Conservation (phyloP, 2,329 filamentous ascomycete species). For the Ophiosphaerella herpotricha region DNA sequence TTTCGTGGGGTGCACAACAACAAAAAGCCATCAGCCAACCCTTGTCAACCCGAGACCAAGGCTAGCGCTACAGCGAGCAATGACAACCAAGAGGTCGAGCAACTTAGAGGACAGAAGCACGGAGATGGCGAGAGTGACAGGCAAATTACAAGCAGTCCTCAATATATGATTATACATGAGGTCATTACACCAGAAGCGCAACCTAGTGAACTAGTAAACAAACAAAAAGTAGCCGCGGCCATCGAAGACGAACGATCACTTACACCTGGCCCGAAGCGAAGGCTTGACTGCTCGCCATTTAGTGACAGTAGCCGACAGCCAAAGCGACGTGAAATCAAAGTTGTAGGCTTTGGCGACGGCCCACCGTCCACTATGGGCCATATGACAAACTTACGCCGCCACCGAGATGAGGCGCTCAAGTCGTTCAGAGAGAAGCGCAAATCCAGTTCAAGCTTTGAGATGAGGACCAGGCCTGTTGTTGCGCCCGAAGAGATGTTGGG, state of each 20-base stretch:
- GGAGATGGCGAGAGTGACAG: too few relatives aligned
- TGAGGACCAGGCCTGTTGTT: conserved; percentile 2
- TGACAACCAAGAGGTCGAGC: too few relatives aligned
- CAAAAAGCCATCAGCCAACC: neutral
- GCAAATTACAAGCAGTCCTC: too few relatives aligned
- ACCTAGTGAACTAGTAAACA: too few relatives aligned
- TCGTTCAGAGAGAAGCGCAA: conserved; percentile 17
- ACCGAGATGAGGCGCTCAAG: conserved; percentile 18
- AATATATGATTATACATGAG: too few relatives aligned
- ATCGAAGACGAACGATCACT: neutral
- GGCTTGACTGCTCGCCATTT: conserved; percentile 22
- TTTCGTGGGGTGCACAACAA: conserved; percentile 32
- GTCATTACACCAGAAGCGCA: too few relatives aligned
- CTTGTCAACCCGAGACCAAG: neutral
- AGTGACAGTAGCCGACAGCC: conserved; percentile 18
- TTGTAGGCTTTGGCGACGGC: conserved; percentile 17
- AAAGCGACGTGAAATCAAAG: conserved; percentile 32
- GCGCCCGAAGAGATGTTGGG: neutral
- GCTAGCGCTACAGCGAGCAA: neutral
- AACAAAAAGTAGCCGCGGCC: too few relatives aligned
- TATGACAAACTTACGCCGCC: conserved; percentile 2
- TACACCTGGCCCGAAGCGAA: conserved; percentile 26
- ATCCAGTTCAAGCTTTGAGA: conserved; percentile 18
- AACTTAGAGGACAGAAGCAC: too few relatives aligned
- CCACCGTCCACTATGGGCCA: conserved; percentile 6